phyloP scores from a whole-genome alignment of 2,329 filamentous ascomycete genomes.

The Sordariomycetes sp. region DNA sequence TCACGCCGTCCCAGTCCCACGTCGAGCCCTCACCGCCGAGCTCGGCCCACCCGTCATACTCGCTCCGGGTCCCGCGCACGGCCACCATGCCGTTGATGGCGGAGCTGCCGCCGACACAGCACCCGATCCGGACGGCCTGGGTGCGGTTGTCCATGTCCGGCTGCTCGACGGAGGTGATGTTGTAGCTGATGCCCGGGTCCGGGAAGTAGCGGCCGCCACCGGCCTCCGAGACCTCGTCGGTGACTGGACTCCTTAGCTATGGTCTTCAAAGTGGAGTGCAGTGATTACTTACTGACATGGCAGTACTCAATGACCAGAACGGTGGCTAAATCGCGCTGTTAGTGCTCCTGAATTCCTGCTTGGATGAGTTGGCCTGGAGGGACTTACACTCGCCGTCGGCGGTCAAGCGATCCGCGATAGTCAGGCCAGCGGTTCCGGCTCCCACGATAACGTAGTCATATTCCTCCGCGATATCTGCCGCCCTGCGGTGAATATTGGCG shows the following conservation, averaged over 20 bases:
- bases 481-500: not conserved
- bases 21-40: slow-evolving; percentile 28
- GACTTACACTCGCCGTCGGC: slow-evolving; percentile 17
- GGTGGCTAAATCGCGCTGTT: slow-evolving; percentile 3
- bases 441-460: slow-evolving; percentile 20
- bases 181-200: slow-evolving; percentile 12
- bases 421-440: slow-evolving; percentile 21
- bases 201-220: slow-evolving; percentile 10
- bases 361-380: not conserved
- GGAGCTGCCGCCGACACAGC: slow-evolving; percentile 25
- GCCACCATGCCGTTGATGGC: slow-evolving; percentile 26
- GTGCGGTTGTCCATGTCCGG: slow-evolving; percentile 14
- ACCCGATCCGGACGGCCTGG: slow-evolving; percentile 17
- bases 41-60: slow-evolving; percentile 31
- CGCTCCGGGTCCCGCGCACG: slow-evolving; percentile 21
- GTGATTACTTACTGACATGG: slow-evolving; percentile 6
- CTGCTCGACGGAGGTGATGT: slow-evolving; percentile 18
- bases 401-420: slow-evolving; percentile 22
- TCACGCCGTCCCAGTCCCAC: slow-evolving; percentile 24
- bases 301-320: slow-evolving; percentile 13
- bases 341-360: not conserved
- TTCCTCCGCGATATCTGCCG: slow-evolving; percentile 2
- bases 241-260: slow-evolving; percentile 1
- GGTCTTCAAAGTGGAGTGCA: not conserved
- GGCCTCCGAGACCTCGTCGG: slow-evolving; percentile 11